Base-by-base conservation (phyloP, 2,329 filamentous ascomycete species). In the Coleophoma eucalyptorum region DNA sequence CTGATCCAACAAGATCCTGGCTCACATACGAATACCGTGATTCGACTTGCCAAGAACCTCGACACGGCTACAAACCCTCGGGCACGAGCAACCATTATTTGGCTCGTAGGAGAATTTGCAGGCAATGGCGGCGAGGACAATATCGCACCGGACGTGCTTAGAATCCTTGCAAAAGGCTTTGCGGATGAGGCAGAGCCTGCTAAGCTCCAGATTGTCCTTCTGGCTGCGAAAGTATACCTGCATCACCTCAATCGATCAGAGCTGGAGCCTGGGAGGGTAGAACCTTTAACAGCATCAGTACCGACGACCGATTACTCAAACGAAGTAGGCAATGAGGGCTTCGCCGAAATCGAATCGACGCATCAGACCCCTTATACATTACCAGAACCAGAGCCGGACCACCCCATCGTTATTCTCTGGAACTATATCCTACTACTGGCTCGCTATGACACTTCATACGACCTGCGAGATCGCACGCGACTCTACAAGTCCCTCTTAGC, bases 181-280 rank as follows among this genome's bases (percentile, higher is more conserved):
- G 76, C 84, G 1, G 83, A 85, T 54, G 94, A 99, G 70, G 84
- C 85, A 1, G 91, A 97, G 65, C 77, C 86, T 26, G 91, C 90
- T 12, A 96, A 96, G 67, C 79, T 91, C 52, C 94, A 99, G 67
- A 95, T 97, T 56, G 79, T 99, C 15, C 77, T 99, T 1, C 78
- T 99, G 3, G 94, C 89, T 6, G 93, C 94, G n/a, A 97, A 97
- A 65, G 91, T 97, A 2, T 97, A 97, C 65, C 78, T 97, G 15
- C 90, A 97, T 62, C 83, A 95, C 64, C 70, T 97, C 37, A 90
- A 90, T 63, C 78, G 81, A 53, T 77, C 81, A 63, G 72, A 74
- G 56, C 70, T 79, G 58, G 55, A 64, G 53, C 19, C 64, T n/a
- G 58, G 66, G 26, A 53, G 52, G 3, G 46, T 50, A 13, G 31